A percentile compares a stretch with the other conserved stretches of the same genome.
Evolutionary conservation across 1,284 basidiomycete genomes (phyloP).

Genomic region (Trametes hirsuta): DNA sequence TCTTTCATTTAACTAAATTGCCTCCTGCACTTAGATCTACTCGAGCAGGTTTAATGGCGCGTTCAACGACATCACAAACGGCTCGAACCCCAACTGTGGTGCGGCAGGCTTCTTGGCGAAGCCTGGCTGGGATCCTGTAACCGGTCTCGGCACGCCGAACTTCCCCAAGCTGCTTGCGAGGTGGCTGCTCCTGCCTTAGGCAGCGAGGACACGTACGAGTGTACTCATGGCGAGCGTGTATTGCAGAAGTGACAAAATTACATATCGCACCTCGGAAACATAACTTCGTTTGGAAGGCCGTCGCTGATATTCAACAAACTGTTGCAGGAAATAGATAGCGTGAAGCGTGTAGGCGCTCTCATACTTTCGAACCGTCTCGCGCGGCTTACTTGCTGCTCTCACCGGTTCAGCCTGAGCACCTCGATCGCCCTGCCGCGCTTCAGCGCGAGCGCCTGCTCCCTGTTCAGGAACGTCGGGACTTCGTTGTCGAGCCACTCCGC

Average conservation of each 20-base stretch:
- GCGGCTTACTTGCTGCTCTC: neutral
- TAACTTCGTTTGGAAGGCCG: too few relatives aligned
- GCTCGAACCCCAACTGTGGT: slow-evolving; percentile 46
- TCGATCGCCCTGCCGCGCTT: slow-evolving; percentile 15
- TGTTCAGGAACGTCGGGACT: slow-evolving; percentile 2
- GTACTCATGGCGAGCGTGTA: too few relatives aligned
- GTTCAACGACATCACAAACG: slow-evolving; percentile 50
- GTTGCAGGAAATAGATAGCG: too few relatives aligned
- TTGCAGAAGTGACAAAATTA: too few relatives aligned
- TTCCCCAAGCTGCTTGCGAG: slow-evolving; percentile 28
- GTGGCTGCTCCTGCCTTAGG: slow-evolving; percentile 24
- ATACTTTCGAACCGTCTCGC: too few relatives aligned
- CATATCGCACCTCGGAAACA: too few relatives aligned
- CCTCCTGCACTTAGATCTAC: slow-evolving; percentile 37
- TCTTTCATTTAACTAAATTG: slow-evolving; percentile 32
- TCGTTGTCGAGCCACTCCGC: too few relatives aligned
- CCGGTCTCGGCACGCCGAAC: slow-evolving; percentile 38
- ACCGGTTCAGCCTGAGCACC: slow-evolving; percentile 9
- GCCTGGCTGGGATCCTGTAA: slow-evolving; percentile 43
- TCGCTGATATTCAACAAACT: too few relatives aligned
- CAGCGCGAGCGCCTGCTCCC: slow-evolving; percentile 2
- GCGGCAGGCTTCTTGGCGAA: slow-evolving; percentile 41
- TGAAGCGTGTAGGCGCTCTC: too few relatives aligned
- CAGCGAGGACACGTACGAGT: neutral
- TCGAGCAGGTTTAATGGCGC: slow-evolving; percentile 26